phyloP scores from a whole-genome alignment of 1,284 basidiomycete genomes.

The Ustilago nuda region DNA sequence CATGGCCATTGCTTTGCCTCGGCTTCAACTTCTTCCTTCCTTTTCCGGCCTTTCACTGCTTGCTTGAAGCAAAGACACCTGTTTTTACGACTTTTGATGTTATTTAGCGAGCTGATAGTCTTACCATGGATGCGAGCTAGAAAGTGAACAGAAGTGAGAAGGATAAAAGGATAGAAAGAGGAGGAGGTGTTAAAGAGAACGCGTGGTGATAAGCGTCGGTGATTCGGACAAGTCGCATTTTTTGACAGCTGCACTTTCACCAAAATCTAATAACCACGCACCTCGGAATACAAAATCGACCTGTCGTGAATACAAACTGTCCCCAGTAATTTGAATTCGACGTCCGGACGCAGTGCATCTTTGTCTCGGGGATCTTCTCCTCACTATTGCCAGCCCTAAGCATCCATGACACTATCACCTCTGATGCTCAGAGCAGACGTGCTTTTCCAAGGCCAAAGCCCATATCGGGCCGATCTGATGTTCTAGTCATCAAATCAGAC shows the following conservation, averaged over 20 bases:
- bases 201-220: conserved; percentile 4
- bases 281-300: neutral
- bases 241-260: conserved; percentile 26
- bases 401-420: too few relatives aligned
- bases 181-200: neutral
- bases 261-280: neutral
- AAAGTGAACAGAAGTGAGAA: neutral
- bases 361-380: neutral
- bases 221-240: conserved; percentile 23
- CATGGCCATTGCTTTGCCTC: neutral
- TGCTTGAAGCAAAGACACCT: neutral
- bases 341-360: conserved; percentile 6
- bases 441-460: too few relatives aligned
- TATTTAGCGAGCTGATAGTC: too few relatives aligned
- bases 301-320: neutral
- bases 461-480: neutral
- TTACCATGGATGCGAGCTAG: too few relatives aligned
- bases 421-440: too few relatives aligned
- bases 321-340: neutral
- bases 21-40: neutral
- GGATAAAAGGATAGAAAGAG: neutral
- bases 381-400: neutral
- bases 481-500: neutral
- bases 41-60: neutral
- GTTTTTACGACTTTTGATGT: too few relatives aligned